Evolutionary conservation across 2,329 filamentous ascomycete species (phyloP), one percentile per base, ranked within the genome.

Genomic region (Paracorniculantispora psalliotae): DNA sequence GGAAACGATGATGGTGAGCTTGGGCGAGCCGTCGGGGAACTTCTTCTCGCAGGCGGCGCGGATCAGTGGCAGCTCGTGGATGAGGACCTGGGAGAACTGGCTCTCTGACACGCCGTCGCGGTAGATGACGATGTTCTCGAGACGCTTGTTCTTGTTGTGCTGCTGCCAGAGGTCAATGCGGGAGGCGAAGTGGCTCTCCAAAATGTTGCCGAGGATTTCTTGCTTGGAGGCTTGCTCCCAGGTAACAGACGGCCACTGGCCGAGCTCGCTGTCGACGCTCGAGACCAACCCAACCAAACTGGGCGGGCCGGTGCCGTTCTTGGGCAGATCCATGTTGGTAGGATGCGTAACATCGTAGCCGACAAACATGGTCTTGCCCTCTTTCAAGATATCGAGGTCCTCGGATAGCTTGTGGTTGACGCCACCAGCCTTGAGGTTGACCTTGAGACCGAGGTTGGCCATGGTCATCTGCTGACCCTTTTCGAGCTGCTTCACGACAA

Each of bases 261-360:
- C 86, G 26, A 96, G 81, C 1, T 82, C 69, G 1, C 74, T 72
- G 68, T 96, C 89, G 5, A 89, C 71, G 43, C 87, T 94, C 1
- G 90, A 85, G 7, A 96, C 92, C 57, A 97, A 83, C 0, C 86
- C 90, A 3, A 91, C 91, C 52, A 96, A 81, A 69, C 89, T 94
- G 1, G 90, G 91, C 0, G 89, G 65, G 17, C 67, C 68, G 17
- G 33, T 25, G 6, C 63, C 66, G 30, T 64, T 65, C 47, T 70
- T 68, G 25, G 61, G 63, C 2, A 61, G 33, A n/a, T 69, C 61
- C 19, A 81, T 69, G 63, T 82, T 83, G 5, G 91, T 93, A 0
- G 92, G 92, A 66, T 96, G 92, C 0, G 91, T 96, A 1, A 96
- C 92, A 67, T 96, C 92, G 64, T 94, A 87, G 0, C 92, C 92